These are phyloP conservation scores for Myxozyma monticola DNA, from an alignment of 805 yeast species.

Conservation along the genomic window DNA sequence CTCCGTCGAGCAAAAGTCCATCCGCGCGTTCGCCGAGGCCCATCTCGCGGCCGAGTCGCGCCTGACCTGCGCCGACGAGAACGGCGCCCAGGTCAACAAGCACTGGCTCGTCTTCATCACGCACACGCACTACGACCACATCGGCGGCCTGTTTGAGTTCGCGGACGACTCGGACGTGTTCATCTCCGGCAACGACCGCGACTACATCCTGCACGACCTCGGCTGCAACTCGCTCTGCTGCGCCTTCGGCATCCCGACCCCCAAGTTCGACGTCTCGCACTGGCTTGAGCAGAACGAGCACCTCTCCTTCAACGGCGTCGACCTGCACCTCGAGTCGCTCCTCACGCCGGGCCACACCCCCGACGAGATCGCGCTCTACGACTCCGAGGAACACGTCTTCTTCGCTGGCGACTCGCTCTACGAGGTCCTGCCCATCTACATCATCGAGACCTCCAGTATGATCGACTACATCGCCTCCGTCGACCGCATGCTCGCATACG, in stretches of 20 bases:
- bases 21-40: constrained; percentile 23
- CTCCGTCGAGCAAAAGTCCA: constrained; percentile 26
- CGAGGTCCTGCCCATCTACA: constrained; percentile 29
- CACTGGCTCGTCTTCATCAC: constrained; percentile 30
- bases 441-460: constrained; percentile 31
- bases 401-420: constrained; percentile 32
- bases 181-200: constrained; percentile 25
- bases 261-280: constrained; percentile 27
- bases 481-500: constrained; percentile 20
- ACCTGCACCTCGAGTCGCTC: constrained; percentile 25
- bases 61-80: constrained; percentile 17
- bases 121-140: constrained; percentile 31
- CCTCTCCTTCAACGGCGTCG: constrained; percentile 23
- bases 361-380: constrained; percentile 30
- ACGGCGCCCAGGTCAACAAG: constrained; percentile 16
- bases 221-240: constrained; percentile 32
- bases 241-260: constrained; percentile 29
- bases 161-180: constrained; percentile 26
- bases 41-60: constrained; percentile 16
- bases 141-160: constrained; percentile 29
- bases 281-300: constrained; percentile 30
- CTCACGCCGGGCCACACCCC: constrained; percentile 31
- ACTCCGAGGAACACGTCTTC: constrained; percentile 26
- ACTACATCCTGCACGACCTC: constrained; percentile 28
- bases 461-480: constrained; percentile 20